phyloP scores from a whole-genome alignment of 805 yeast species.

The Pichia thaimueangensis region DNA sequence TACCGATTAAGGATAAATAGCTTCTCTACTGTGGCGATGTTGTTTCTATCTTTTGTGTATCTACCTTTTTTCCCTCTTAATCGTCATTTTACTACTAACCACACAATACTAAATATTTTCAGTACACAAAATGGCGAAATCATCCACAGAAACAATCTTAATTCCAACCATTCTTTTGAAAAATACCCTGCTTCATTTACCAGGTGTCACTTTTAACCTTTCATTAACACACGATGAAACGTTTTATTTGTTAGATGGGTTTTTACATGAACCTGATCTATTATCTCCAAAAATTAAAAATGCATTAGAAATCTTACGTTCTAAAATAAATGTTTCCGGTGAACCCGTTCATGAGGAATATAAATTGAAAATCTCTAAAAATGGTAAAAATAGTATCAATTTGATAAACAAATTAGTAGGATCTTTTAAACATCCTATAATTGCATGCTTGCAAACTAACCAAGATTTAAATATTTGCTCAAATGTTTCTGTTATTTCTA shows the following conservation, averaged over 20 bases:
- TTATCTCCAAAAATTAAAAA: not conserved
- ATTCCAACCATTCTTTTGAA: slow-evolving; percentile 5
- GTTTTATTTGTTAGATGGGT: not conserved
- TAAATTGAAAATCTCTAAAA: too few relatives aligned
- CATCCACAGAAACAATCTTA: not conserved
- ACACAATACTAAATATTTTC: too few relatives aligned
- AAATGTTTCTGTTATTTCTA: slow-evolving; percentile 25
- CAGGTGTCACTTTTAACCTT: slow-evolving; percentile 8
- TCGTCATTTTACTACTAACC: too few relatives aligned
- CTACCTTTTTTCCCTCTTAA: not conserved
- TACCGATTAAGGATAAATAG: too few relatives aligned
- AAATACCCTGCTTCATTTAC: slow-evolving; percentile 1
- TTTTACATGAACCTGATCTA: not conserved
- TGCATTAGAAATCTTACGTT: not conserved
- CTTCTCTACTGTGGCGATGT: too few relatives aligned
- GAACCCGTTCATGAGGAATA: too few relatives aligned
- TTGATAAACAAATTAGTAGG: too few relatives aligned
- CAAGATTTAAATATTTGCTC: slow-evolving; percentile 27
- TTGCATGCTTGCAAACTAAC: slow-evolving; percentile 23
- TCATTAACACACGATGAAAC: slow-evolving; percentile 1
- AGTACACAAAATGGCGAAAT: not conserved
- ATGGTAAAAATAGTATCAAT: not conserved
- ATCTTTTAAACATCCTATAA: slow-evolving; percentile 14
- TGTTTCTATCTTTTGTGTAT: too few relatives aligned
- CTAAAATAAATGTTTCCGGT: not conserved